Conservation (phyloP, 306 rosid species). For the Quercus engelmannii region DNA sequence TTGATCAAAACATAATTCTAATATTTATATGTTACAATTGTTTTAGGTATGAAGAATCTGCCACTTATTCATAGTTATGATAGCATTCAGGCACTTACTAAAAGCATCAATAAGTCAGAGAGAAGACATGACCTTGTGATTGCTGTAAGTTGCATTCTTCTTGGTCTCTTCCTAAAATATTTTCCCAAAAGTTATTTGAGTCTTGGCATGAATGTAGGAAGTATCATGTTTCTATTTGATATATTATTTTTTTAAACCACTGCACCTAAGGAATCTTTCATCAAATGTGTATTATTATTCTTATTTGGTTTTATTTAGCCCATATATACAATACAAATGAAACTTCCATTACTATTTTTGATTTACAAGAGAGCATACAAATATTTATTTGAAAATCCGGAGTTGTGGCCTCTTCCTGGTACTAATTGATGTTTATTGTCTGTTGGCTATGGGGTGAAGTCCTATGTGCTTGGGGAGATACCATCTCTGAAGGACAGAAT, state of each 20-base stretch:
- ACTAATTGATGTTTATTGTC: slow-evolving; percentile 27
- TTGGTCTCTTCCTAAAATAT: slow-evolving; percentile 1
- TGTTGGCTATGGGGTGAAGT: slow-evolving; percentile 51
- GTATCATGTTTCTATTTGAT: not conserved
- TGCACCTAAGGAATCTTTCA: slow-evolving; percentile 1
- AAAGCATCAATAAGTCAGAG: slow-evolving; percentile 61
- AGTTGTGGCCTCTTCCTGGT: not conserved
- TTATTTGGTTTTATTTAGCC: too few species aligned
- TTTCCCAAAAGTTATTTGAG: not conserved
- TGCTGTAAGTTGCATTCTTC: slow-evolving; percentile 71
- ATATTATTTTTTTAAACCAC: not conserved
- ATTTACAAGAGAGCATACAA: too few species aligned
- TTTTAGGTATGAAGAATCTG: slow-evolving; percentile 74
- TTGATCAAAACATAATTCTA: slow-evolving; percentile 5
- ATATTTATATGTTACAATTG: slow-evolving; percentile 10
- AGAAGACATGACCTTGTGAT: slow-evolving; percentile 91
- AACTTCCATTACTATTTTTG: too few species aligned
- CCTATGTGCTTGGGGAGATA: slow-evolving; percentile 95
- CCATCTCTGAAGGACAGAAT: slow-evolving; percentile 84
- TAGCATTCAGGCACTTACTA: slow-evolving; percentile 68
- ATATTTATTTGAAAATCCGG: too few species aligned
- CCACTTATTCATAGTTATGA: slow-evolving; percentile 96
- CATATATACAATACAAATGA: too few species aligned
- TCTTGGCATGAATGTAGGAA: not conserved
- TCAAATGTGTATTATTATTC: not conserved